These are phyloP conservation scores for Pharus latifolius DNA, from an alignment of 176 grass and related monocot species.

Conservation along the genomic window DNA sequence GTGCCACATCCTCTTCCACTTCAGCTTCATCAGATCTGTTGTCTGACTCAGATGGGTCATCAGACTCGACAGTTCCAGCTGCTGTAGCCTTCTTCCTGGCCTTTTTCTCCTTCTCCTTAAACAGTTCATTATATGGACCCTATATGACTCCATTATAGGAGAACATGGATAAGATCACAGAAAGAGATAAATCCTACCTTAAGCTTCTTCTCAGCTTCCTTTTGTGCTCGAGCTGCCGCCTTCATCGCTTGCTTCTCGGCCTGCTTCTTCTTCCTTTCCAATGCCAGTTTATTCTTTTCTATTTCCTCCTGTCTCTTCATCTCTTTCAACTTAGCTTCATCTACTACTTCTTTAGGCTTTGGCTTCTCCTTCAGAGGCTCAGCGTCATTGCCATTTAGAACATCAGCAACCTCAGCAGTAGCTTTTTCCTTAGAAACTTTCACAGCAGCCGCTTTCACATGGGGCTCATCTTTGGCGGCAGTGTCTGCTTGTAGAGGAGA, in stretches of 20 bases:
- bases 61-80: conserved; percentile 5
- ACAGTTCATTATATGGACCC: neutral
- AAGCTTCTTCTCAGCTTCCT: conserved; percentile 70
- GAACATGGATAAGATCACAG: neutral
- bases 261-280: conserved; percentile 87
- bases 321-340: conserved; percentile 72
- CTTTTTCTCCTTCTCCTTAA: conserved; percentile 81
- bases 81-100: conserved; percentile 55
- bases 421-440: conserved; percentile 37
- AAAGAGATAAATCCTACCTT: conserved; percentile 42
- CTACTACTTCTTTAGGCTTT: conserved; percentile 48
- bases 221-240: conserved; percentile 62
- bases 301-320: conserved; percentile 90
- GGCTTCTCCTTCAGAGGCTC: conserved; percentile 48
- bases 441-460: conserved; percentile 26
- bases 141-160: neutral
- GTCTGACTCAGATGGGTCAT: conserved; percentile 47
- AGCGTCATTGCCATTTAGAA: conserved; percentile 7
- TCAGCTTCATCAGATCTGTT: conserved; percentile 47
- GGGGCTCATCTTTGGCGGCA: conserved; percentile 26
- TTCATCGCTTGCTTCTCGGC: conserved; percentile 80
- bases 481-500: conserved; percentile 23
- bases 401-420: conserved; percentile 20
- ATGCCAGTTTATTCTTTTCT: conserved; percentile 67
- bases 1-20: conserved; percentile 7